These are phyloP conservation scores for Barnettozyma populi DNA, from an alignment of 805 yeast species.

Conservation along the genomic window DNA sequence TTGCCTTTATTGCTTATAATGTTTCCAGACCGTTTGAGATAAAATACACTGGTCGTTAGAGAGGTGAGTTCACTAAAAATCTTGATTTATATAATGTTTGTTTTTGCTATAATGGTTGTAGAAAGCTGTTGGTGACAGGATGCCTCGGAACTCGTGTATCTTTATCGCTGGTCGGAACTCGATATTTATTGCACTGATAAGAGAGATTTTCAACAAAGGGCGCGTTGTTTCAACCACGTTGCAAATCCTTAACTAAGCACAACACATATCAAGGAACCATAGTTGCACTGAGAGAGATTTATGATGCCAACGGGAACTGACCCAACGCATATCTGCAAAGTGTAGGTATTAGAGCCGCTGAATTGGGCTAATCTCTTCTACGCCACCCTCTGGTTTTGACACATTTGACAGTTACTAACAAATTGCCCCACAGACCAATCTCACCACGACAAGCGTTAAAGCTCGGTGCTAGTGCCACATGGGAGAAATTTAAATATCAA, in stretches of 20 bases:
- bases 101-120: background rate
- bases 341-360: constrained; percentile 15
- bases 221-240: background rate
- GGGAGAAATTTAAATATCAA: constrained; percentile 25
- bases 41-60: constrained; percentile 50
- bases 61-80: background rate
- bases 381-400: background rate
- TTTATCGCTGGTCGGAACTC: background rate
- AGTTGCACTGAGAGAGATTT: constrained; percentile 10
- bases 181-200: background rate
- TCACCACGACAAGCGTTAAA: constrained; percentile 19
- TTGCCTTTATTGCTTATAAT: constrained; percentile 61
- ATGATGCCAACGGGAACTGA: constrained; percentile 28
- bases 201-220: background rate
- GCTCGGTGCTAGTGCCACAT: constrained; percentile 23
- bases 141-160: background rate
- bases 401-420: background rate
- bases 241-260: background rate
- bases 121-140: too few relatives aligned
- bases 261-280: background rate
- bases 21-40: constrained; percentile 59
- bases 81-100: background rate
- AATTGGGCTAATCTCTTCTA: background rate
- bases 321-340: constrained; percentile 24
- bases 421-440: constrained; percentile 15